Evolutionary conservation across 805 yeast species (phyloP).

Genomic region (Candida takata): DNA sequence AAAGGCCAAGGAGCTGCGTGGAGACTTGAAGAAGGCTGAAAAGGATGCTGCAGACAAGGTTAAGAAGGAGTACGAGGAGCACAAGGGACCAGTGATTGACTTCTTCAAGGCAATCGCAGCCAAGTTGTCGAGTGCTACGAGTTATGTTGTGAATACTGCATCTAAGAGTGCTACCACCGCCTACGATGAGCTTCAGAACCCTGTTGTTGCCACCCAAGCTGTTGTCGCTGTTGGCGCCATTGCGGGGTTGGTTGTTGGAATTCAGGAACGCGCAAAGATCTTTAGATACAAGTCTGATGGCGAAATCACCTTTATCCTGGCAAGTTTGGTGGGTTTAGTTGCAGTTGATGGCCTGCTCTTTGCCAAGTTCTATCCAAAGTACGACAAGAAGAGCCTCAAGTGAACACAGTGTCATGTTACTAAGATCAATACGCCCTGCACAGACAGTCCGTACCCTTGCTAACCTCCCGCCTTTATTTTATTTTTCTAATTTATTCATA

Average conservation of each 20-base stretch:
- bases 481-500: too few species aligned
- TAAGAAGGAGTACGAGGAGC: constrained; percentile 26
- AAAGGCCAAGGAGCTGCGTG: constrained; percentile 17
- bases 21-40: constrained; percentile 26
- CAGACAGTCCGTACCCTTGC: too few species aligned
- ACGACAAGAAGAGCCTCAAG: constrained; percentile 32
- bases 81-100: constrained; percentile 22
- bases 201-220: constrained; percentile 51
- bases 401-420: too few species aligned
- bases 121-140: constrained; percentile 17
- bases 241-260: constrained; percentile 42
- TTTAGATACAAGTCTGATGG: constrained; percentile 35
- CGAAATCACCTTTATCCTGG: constrained; percentile 42
- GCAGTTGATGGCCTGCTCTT: constrained; percentile 49
- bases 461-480: too few species aligned
- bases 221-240: constrained; percentile 41
- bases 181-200: constrained; percentile 47
- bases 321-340: constrained; percentile 47
- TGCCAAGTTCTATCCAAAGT: constrained; percentile 46
- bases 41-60: constrained; percentile 28
- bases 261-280: constrained; percentile 45
- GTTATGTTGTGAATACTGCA: constrained; percentile 16
- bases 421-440: too few species aligned
- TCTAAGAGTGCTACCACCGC: constrained; percentile 19
- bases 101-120: constrained; percentile 17